Percentiles rank a stretch among this genome's conserved stretches.
Conservation (phyloP, 495 filamentous ascomycete genomes). For the Podospora australis region DNA sequence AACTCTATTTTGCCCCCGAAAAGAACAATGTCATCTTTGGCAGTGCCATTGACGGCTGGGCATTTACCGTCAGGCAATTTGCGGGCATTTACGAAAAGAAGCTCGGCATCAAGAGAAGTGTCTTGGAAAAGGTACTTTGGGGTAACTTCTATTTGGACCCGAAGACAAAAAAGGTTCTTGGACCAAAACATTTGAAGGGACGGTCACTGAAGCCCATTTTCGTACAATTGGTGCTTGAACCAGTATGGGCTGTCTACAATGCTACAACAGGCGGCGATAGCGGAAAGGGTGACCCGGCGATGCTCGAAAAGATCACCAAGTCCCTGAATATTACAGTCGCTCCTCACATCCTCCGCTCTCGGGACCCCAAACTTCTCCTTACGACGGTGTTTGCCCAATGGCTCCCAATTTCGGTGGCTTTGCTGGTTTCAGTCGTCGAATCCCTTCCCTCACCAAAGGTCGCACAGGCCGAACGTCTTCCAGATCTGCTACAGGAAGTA, state of each 20-base stretch:
- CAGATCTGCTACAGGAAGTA: conserved; percentile 69
- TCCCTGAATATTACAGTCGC: conserved; percentile 78
- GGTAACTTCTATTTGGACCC: conserved; percentile 95
- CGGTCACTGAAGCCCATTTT: conserved; percentile 92
- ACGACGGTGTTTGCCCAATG: conserved; percentile 81
- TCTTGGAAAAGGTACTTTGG: conserved; percentile 94
- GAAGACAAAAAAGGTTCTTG: conserved; percentile 90
- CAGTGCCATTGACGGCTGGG: conserved; percentile 96
- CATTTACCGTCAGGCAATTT: conserved; percentile 93
- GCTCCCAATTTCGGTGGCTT: conserved; percentile 87
- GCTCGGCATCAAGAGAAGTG: conserved; percentile 83
- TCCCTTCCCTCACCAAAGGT: conserved; percentile 77
- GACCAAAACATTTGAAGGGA: conserved; percentile 88
- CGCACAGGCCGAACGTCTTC: conserved; percentile 80
- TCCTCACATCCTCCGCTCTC: conserved; percentile 73
- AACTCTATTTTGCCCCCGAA: conserved; percentile 96
- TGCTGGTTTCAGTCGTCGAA: conserved; percentile 89
- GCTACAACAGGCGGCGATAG: conserved; percentile 77
- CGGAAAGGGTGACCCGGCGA: conserved; percentile 73
- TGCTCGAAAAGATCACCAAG: conserved; percentile 92
- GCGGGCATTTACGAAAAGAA: conserved; percentile 93
- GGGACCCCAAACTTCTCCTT: conserved; percentile 76
- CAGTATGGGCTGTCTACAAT: conserved; percentile 94
- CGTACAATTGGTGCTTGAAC: conserved; percentile 92
- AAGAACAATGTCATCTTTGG: conserved; percentile 99